Conservation (phyloP, 805 yeast species). For the Candida schatavii region DNA sequence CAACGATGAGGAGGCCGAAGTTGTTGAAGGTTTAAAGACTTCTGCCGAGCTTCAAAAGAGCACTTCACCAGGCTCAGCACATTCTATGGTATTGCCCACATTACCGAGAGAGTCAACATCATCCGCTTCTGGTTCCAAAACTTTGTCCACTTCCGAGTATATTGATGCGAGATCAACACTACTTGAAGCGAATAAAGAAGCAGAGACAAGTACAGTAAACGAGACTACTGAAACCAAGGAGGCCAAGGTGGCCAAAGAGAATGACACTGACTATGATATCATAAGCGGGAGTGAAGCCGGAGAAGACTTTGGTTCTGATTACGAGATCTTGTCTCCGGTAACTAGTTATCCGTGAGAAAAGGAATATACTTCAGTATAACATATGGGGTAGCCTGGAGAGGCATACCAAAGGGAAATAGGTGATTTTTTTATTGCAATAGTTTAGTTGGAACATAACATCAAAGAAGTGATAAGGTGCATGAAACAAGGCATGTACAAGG, state of each 20-base stretch:
- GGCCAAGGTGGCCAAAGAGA: constrained; percentile 10
- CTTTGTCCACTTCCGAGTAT: constrained; percentile 16
- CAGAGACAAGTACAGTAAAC: not conserved
- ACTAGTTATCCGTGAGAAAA: constrained; percentile 7
- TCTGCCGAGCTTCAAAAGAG: constrained; percentile 3
- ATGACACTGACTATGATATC: constrained; percentile 32
- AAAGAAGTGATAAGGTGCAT: not conserved
- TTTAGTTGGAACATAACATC: not conserved
- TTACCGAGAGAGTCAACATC: constrained; percentile 26
- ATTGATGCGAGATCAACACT: constrained; percentile 19
- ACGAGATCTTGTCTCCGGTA: constrained; percentile 32
- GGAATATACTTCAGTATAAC: too few species aligned
- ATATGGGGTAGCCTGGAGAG: too few species aligned
- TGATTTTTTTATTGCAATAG: not conserved
- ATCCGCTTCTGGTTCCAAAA: constrained; percentile 8
- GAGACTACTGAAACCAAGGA: not conserved
- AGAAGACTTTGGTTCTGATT: constrained; percentile 34
- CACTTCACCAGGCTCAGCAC: constrained; percentile 16
- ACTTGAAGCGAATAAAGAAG: constrained; percentile 3
- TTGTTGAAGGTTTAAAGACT: not conserved
- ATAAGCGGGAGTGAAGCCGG: constrained; percentile 23
- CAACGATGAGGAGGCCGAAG: not conserved
- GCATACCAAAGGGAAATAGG: too few species aligned
- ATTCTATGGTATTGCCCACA: constrained; percentile 29
- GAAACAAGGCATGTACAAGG: not conserved